Evolutionary conservation across 139 green algal species (phyloP).

Genomic region (Dunaliella primolecta): DNA sequence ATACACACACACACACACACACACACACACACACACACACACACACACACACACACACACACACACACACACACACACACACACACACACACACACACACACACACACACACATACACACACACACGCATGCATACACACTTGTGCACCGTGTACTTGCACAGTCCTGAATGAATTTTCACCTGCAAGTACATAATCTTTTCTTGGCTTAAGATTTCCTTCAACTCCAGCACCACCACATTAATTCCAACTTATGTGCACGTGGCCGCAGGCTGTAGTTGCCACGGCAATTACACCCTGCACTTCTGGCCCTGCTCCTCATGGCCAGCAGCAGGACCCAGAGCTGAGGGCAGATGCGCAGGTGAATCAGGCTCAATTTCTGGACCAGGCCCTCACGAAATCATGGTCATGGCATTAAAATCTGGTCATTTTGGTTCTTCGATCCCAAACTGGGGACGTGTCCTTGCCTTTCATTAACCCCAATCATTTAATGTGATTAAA

Average conservation of each 20-base stretch:
- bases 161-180: background rate
- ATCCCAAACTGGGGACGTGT: background rate
- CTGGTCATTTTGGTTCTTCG: background rate
- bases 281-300: background rate
- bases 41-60: too few species aligned
- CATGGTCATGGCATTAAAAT: background rate
- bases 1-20: too few species aligned
- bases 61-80: too few species aligned
- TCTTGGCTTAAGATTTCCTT: too few species aligned
- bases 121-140: background rate
- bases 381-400: background rate
- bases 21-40: too few species aligned
- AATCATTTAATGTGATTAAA: background rate
- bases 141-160: background rate
- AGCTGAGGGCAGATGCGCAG: background rate
- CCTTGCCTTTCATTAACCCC: background rate
- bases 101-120: slow-evolving; percentile 31
- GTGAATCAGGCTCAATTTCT: background rate
- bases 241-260: background rate
- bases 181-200: background rate
- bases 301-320: background rate
- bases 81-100: background rate
- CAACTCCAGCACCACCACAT: too few species aligned
- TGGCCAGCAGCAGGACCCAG: background rate
- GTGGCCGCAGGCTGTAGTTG: background rate